These are phyloP conservation scores for Ophiostoma australiae DNA, from an alignment of 2,329 filamentous ascomycete species.

Conservation along the genomic window DNA sequence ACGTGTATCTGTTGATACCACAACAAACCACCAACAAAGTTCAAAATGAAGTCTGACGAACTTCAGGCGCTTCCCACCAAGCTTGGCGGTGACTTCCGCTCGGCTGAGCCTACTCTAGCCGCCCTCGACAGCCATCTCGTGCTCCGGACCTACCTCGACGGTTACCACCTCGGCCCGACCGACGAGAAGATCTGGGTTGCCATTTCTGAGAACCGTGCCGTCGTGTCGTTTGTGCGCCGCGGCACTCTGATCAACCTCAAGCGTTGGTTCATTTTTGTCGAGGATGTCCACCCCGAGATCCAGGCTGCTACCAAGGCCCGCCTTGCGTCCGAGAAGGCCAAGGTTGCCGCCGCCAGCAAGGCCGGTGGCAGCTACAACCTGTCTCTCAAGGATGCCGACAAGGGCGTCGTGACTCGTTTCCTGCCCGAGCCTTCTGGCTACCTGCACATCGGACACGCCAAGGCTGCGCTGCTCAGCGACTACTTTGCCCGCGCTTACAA, in stretches of 20 bases:
- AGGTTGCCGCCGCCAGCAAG: constrained; percentile 64
- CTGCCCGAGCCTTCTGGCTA: constrained; percentile 94
- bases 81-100: constrained; percentile 69
- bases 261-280: constrained; percentile 84
- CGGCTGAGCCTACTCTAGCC: constrained; percentile 66
- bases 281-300: constrained; percentile 74
- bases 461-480: constrained; percentile 68
- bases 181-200: constrained; percentile 81
- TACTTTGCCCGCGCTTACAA: constrained; percentile 96
- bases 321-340: constrained; percentile 63
- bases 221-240: constrained; percentile 73
- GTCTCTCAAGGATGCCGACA: constrained; percentile 74
- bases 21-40: not conserved
- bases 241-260: constrained; percentile 69
- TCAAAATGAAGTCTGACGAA: constrained; percentile 52
- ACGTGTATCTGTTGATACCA: not conserved
- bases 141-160: constrained; percentile 78
- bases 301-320: constrained; percentile 64
- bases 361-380: constrained; percentile 87
- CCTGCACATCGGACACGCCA: constrained; percentile 92
- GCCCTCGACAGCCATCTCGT: constrained; percentile 83
- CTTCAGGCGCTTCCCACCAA: constrained; percentile 48
- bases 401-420: constrained; percentile 88
- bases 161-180: constrained; percentile 69
- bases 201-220: constrained; percentile 78